A percentile compares a stretch with the other conserved stretches of the same genome.
These are phyloP conservation scores for Cladosporium sp. DNA, from an alignment of 2,329 filamentous ascomycete genomes.

Conservation along the genomic window DNA sequence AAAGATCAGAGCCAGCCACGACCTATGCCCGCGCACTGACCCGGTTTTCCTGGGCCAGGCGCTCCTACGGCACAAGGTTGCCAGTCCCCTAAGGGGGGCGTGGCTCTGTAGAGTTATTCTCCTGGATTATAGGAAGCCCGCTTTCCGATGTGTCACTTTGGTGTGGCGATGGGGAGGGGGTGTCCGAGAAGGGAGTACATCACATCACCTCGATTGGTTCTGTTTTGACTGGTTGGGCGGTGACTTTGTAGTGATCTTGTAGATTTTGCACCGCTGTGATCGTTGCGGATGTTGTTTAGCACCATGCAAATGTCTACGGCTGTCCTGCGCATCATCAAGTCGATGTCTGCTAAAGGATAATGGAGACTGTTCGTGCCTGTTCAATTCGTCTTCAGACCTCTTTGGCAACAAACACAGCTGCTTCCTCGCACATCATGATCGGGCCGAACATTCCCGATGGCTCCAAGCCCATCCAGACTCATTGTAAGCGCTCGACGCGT, in stretches of 20 bases:
- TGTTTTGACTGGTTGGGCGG: background rate
- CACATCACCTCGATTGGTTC: slow-evolving; percentile 16
- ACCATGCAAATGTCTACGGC: no score
- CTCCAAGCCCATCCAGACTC: no score
- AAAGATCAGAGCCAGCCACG: slow-evolving; percentile 66
- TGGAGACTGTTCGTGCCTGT: no score
- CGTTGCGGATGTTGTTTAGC: no score
- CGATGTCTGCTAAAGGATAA: no score
- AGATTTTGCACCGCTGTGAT: no score
- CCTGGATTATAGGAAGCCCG: slow-evolving; percentile 64
- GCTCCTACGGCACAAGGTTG: slow-evolving; percentile 62
- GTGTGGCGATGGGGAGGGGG: slow-evolving; percentile 67
- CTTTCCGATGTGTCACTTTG: slow-evolving; percentile 65
- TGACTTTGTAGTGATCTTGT: background rate
- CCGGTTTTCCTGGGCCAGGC: slow-evolving; percentile 20
- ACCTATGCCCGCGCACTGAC: slow-evolving; percentile 54
- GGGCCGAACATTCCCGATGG: no score
- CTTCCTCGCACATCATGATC: no score
- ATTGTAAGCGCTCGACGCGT: no score
- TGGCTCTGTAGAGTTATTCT: slow-evolving; percentile 61
- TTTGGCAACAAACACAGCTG: no score
- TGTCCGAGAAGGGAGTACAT: slow-evolving; percentile 70
- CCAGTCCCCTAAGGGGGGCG: slow-evolving; percentile 56
- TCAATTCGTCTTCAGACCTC: no score
- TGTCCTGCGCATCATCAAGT: no score